Evolutionary conservation across 345 rosid species (phyloP).

Genomic region (Eucalyptus tenuipes): DNA sequence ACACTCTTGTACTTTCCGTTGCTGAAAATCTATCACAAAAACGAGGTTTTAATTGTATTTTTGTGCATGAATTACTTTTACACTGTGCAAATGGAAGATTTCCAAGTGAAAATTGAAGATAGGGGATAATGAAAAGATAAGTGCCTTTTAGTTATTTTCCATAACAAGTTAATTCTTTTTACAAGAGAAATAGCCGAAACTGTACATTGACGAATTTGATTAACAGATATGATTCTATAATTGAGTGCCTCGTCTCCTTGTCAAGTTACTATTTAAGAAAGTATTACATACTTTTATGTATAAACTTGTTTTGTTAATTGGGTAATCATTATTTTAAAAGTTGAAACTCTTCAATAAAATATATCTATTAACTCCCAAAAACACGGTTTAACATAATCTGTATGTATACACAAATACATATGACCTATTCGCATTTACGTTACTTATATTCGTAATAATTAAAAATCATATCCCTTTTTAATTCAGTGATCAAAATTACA

Average conservation of each 20-base stretch:
- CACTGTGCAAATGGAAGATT: not conserved
- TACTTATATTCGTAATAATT: not conserved
- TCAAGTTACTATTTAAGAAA: not conserved
- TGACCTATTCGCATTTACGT: not conserved
- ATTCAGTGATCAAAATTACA: not conserved
- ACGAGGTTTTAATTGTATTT: not conserved
- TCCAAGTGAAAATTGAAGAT: not conserved
- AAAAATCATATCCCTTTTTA: not conserved
- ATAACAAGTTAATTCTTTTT: not conserved
- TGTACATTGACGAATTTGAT: not conserved
- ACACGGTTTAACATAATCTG: not conserved
- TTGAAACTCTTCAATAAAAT: not conserved
- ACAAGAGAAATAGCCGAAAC: not conserved
- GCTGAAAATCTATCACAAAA: slow-evolving; percentile 50
- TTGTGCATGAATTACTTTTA: not conserved
- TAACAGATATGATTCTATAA: not conserved
- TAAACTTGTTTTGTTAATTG: not conserved
- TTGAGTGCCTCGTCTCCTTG: not conserved
- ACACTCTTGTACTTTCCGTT: slow-evolving; percentile 89
- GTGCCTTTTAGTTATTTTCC: not conserved
- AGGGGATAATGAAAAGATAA: not conserved
- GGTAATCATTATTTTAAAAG: not conserved
- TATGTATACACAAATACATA: not conserved
- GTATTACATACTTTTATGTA: not conserved
- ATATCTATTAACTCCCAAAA: not conserved